Base-by-base conservation (phyloP, 129 eudicot species). In the Artemisia argyi region DNA sequence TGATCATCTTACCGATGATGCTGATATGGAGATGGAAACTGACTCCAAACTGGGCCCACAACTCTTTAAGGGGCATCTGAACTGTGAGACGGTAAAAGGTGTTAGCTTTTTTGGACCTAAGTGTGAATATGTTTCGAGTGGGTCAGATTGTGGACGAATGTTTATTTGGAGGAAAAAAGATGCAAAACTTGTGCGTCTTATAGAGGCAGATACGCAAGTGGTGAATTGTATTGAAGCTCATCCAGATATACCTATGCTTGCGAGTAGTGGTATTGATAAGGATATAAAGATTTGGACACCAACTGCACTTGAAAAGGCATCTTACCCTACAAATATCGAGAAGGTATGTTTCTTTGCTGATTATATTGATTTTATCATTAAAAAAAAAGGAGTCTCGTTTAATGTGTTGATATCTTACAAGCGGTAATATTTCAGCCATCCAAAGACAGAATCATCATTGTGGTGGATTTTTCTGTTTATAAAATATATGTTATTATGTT, bases 61-160 rank as follows among this genome's bases (percentile, higher is more conserved):
- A 80, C 83, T 78, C 35, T 89, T 70, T 75, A 89, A 89, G 73
- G 96, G 96, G 42, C 96, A 86, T 42, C 71, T 65, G 32, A 89
- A 89, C 76, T 65, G 81, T 72, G 56, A 79, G 63, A 89, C 96
- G 1, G 86, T 89, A 19, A 89, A 89, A 66, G 96, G 96, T 35
- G 96, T 89, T 35, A 78, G 68, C 68, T 89, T 89, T 75, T 84
- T 84, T 84, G 96, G 96, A 63, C 90, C 96, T 39, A 89, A 81
- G 39, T 82, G 86, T 59, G 96, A 89, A 58, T 89, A 89, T 81
- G 91, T 89, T 52, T 83, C 69, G 60, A 89, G 96, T 75, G 96
- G 96, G 51, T 89, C 96, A 24, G 96, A 89, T 79, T 89, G 96
- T 82, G 96, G 96, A 11, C 79, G 91, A 48, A 86, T 89, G 71